These are phyloP conservation scores for Brassica incana DNA, from an alignment of 345 rosid species.

Conservation along the genomic window DNA sequence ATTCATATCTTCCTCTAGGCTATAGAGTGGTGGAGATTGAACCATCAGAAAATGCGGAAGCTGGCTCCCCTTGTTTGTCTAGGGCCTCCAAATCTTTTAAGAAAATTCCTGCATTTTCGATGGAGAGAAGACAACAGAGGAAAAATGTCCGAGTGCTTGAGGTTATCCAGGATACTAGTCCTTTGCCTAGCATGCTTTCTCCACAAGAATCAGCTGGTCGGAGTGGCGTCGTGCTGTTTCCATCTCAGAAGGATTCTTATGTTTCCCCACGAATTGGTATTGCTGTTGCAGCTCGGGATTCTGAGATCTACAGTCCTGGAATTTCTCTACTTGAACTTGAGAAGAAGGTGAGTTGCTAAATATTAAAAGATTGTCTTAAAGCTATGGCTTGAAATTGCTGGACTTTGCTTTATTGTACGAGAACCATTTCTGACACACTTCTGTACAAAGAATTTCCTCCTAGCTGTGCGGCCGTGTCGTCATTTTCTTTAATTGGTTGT, in stretches of 20 bases:
- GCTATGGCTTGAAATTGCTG: constrained; percentile 10
- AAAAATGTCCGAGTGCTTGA: constrained; percentile 77
- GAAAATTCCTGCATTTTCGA: constrained; percentile 53
- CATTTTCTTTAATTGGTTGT: constrained; percentile 13
- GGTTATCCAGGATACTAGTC: constrained; percentile 82
- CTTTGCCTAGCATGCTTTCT: constrained; percentile 93
- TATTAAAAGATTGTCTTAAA: constrained; percentile 3
- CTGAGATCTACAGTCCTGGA: constrained; percentile 84
- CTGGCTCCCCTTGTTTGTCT: constrained; percentile 59
- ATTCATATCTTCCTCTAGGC: constrained; percentile 70
- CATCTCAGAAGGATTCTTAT: constrained; percentile 83
- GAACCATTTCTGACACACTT: constrained; percentile 12
- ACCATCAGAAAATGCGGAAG: constrained; percentile 60
- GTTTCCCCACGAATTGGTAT: constrained; percentile 77
- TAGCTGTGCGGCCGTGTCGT: not conserved
- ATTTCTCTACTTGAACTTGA: constrained; percentile 94
- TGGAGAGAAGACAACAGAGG: constrained; percentile 59
- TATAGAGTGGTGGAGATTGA: constrained; percentile 92
- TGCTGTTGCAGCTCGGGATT: constrained; percentile 73
- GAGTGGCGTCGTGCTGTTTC: constrained; percentile 63
- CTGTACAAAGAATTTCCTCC: not conserved
- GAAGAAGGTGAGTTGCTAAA: constrained; percentile 68
- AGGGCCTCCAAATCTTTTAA: constrained; percentile 70
- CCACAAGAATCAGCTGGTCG: constrained; percentile 85
- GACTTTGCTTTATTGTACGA: not conserved